Conservation (phyloP, 23 red algal species). For the Gracilaria domingensis region DNA sequence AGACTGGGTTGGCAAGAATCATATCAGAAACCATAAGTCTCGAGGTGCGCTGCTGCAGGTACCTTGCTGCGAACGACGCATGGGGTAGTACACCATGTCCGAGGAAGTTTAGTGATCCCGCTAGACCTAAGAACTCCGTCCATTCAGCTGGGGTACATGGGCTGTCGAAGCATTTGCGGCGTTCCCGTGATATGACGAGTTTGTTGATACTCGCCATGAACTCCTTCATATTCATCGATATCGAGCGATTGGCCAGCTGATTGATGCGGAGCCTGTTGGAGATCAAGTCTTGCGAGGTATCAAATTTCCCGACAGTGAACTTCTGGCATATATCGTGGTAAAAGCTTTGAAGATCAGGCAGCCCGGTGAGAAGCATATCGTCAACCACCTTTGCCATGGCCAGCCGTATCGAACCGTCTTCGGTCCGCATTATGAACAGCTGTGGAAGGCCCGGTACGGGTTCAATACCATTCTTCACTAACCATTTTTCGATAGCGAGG, state of each 20-base stretch:
- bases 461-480: too few species aligned
- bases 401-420: too few species aligned
- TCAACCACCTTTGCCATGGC: too few species aligned
- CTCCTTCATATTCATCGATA: background rate
- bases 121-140: background rate
- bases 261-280: background rate
- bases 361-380: background rate
- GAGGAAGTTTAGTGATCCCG: constrained; percentile 12
- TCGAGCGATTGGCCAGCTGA: background rate
- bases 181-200: background rate
- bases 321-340: background rate
- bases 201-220: background rate
- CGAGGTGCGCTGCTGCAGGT: background rate
- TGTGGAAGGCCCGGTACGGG: too few species aligned
- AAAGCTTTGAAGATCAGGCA: background rate
- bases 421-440: too few species aligned
- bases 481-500: too few species aligned
- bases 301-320: background rate
- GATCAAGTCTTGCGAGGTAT: background rate
- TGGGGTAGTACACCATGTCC: constrained; percentile 13
- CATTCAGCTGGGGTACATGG: background rate
- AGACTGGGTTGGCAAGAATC: background rate
- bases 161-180: background rate
- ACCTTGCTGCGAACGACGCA: constrained; percentile 25
- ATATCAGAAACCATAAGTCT: background rate